Conservation (phyloP, 169 alveolate genomes). For the Besnoitia besnoiti region DNA sequence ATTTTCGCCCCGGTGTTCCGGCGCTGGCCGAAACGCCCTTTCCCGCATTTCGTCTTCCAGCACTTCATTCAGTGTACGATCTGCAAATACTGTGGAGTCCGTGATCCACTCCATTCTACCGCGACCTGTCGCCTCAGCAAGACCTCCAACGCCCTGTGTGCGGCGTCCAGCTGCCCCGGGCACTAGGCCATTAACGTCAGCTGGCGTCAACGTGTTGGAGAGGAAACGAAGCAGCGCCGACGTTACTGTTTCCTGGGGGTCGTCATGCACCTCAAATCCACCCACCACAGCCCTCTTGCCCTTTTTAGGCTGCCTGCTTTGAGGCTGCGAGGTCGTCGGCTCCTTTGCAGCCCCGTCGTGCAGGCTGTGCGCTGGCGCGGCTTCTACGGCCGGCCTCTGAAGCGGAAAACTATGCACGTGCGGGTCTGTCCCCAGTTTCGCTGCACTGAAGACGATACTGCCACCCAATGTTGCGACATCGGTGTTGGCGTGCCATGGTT, state of each 20-base stretch:
- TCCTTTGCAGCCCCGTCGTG: neutral
- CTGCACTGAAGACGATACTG: neutral
- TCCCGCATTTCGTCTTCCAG: neutral
- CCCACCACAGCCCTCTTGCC: neutral
- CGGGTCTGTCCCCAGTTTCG: neutral
- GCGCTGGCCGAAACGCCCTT: neutral
- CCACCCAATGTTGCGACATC: neutral
- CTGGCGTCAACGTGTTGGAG: neutral
- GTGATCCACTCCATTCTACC: conserved; percentile 25
- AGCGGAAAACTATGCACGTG: neutral
- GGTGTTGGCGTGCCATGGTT: neutral
- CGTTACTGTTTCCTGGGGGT: neutral
- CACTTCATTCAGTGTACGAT: neutral
- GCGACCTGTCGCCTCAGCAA: neutral
- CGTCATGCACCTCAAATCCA: conserved; percentile 6
- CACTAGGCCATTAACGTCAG: neutral
- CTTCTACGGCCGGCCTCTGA: neutral
- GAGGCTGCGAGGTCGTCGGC: neutral
- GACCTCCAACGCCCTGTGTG: neutral
- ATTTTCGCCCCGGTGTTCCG: neutral
- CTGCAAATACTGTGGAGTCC: conserved; percentile 16
- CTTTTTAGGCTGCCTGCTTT: neutral
- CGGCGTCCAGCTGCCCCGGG: neutral
- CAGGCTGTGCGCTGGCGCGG: neutral
- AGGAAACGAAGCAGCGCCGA: neutral